Conservation (phyloP, 768 basidiomycete species). For the Boletus pseudo-olivaceus region DNA sequence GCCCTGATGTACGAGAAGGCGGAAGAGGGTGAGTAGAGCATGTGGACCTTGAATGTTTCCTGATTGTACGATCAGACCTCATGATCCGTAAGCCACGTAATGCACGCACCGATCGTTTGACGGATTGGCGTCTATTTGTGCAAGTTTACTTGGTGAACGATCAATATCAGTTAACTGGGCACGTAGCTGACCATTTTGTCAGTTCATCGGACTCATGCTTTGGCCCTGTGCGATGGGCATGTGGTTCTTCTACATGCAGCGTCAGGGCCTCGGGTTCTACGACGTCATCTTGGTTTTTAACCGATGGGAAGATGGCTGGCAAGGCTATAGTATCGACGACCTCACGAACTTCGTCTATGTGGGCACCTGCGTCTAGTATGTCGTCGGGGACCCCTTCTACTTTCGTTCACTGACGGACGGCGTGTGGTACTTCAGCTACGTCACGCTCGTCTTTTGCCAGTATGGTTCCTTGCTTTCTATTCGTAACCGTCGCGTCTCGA, state of each 20-base stretch:
- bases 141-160: slow-evolving; percentile 44
- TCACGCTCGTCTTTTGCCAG: slow-evolving; percentile 32
- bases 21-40: slow-evolving; percentile 37
- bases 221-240: slow-evolving; percentile 43
- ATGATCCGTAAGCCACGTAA: slow-evolving; percentile 48
- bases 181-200: background rate
- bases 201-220: slow-evolving; percentile 43
- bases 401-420: background rate
- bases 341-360: slow-evolving; percentile 35
- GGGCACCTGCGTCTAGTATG: slow-evolving; percentile 44
- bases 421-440: slow-evolving; percentile 27
- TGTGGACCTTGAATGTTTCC: background rate
- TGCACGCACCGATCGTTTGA: slow-evolving; percentile 44
- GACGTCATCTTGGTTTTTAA: slow-evolving; percentile 38
- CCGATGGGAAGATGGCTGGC: slow-evolving; percentile 37
- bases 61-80: slow-evolving; percentile 31
- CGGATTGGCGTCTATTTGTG: slow-evolving; percentile 46
- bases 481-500: slow-evolving; percentile 31
- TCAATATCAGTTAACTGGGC: background rate
- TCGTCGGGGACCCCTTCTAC: slow-evolving; percentile 4
- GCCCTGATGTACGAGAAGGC: slow-evolving; percentile 51
- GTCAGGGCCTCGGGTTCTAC: slow-evolving; percentile 33
- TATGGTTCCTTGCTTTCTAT: slow-evolving; percentile 24
- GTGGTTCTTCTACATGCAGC: slow-evolving; percentile 39
- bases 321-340: slow-evolving; percentile 28